These are phyloP conservation scores for Pyricularia grisea DNA, from an alignment of 2,329 filamentous ascomycete genomes.

Conservation along the genomic window DNA sequence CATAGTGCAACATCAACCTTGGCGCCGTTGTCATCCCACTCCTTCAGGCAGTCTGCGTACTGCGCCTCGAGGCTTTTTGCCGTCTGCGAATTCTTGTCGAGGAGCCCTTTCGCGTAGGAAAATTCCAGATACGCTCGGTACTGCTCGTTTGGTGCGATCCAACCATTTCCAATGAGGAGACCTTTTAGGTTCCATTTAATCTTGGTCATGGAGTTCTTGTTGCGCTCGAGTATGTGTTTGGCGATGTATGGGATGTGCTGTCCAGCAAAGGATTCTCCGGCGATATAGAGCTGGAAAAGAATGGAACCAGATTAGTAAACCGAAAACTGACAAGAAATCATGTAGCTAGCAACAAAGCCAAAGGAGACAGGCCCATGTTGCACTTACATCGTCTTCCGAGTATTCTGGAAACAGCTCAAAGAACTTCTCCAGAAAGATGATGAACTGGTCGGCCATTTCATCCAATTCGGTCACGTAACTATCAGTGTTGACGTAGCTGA, in stretches of 20 bases:
- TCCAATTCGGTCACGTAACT: slow-evolving; percentile 77
- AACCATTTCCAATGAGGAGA: slow-evolving; percentile 91
- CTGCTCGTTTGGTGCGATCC: slow-evolving; percentile 86
- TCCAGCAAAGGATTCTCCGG: slow-evolving; percentile 93
- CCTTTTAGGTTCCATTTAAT: slow-evolving; percentile 70
- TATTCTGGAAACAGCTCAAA: slow-evolving; percentile 88
- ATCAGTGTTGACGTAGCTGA: slow-evolving; percentile 89
- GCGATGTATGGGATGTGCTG: slow-evolving; percentile 97
- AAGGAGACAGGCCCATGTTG: slow-evolving; percentile 3
- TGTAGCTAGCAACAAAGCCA: not conserved
- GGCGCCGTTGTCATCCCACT: slow-evolving; percentile 39
- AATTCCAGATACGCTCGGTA: slow-evolving; percentile 81
- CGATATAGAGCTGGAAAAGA: slow-evolving; percentile 69
- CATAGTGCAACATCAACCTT: slow-evolving; percentile 62
- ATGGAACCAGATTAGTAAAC: not conserved
- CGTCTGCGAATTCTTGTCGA: slow-evolving; percentile 55
- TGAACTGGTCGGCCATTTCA: slow-evolving; percentile 82
- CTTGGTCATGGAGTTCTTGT: slow-evolving; percentile 47
- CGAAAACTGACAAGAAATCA: not conserved
- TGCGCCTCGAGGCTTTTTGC: slow-evolving; percentile 59
- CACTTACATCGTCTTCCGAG: slow-evolving; percentile 75
- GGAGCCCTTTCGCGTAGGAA: slow-evolving; percentile 65
- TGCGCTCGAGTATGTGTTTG: slow-evolving; percentile 80
- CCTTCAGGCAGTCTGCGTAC: slow-evolving; percentile 58
- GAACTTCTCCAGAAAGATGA: slow-evolving; percentile 85